Conservation (phyloP, 768 basidiomycete species). For the Boletus pseudo-olivaceus region DNA sequence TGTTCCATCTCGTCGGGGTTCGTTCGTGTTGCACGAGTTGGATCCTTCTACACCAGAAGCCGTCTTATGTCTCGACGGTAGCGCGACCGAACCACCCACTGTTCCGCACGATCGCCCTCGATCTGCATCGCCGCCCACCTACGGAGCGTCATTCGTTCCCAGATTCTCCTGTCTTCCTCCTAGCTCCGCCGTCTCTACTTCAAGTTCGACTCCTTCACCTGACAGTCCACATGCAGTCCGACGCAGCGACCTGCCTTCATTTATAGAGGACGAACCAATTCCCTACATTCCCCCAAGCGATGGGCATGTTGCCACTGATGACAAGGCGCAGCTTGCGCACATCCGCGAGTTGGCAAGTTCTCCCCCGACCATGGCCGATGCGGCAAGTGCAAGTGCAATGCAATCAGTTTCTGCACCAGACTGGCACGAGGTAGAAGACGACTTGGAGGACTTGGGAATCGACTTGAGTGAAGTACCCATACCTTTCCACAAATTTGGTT, state of each 20-base stretch:
- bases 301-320: conserved; percentile 66
- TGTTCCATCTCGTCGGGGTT: conserved; percentile 27
- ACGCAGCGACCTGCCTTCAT: not conserved
- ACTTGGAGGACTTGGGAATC: conserved; percentile 24
- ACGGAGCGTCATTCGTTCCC: conserved; percentile 34
- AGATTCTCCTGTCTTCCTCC: conserved; percentile 5
- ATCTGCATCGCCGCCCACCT: conserved; percentile 42
- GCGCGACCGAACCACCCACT: conserved; percentile 1
- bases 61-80: not conserved
- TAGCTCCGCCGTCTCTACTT: conserved; percentile 4
- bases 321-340: conserved; percentile 55
- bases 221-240: conserved; percentile 6
- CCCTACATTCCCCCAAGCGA: conserved; percentile 33
- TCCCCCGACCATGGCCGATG: conserved; percentile 36
- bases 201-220: conserved; percentile 11
- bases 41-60: conserved; percentile 5
- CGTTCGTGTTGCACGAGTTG: conserved; percentile 18
- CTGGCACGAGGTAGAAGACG: conserved; percentile 51
- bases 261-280: conserved; percentile 17
- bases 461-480: conserved; percentile 6
- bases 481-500: conserved; percentile 3
- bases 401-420: conserved; percentile 45
- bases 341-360: conserved; percentile 51
- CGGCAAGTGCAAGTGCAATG: conserved; percentile 11
- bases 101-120: conserved; percentile 13